These are phyloP conservation scores for Calophaca sinica DNA, from an alignment of 306 rosid genomes.

Conservation along the genomic window DNA sequence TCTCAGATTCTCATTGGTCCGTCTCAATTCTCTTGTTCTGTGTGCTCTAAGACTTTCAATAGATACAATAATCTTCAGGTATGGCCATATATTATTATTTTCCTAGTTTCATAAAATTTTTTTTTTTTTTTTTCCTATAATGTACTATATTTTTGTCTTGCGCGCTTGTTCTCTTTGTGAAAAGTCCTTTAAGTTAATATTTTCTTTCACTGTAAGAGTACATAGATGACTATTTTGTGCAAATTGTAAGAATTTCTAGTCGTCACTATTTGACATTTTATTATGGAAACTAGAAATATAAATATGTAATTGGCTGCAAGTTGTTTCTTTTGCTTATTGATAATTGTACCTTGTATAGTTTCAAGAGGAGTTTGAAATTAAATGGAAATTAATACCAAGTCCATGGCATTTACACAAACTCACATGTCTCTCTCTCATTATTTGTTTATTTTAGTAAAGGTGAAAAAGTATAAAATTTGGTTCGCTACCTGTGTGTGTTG, in stretches of 20 bases:
- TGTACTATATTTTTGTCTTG: not conserved
- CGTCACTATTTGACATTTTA: constrained; percentile 4
- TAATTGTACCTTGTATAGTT: not conserved
- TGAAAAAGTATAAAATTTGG: too few species aligned
- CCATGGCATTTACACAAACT: too few species aligned
- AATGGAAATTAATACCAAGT: not conserved
- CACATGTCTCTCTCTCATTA: not conserved
- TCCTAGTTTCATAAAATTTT: too few species aligned
- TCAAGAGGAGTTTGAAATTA: not conserved
- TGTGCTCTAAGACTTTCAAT: constrained; percentile 80
- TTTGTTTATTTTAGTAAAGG: too few species aligned
- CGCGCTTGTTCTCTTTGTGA: not conserved
- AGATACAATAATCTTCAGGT: constrained; percentile 91
- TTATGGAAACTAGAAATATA: not conserved
- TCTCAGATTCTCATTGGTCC: constrained; percentile 86
- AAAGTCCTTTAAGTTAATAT: too few species aligned
- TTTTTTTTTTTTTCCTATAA: too few species aligned
- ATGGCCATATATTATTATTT: not conserved
- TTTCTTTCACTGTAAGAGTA: constrained; percentile 10
- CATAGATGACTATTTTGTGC: not conserved
- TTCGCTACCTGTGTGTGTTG: too few species aligned
- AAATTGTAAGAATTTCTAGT: constrained; percentile 17
- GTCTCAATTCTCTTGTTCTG: constrained; percentile 71
- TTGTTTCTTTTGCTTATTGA: too few species aligned
- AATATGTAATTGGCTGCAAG: not conserved